A percentile compares a stretch with the other conserved stretches of the same genome.
Evolutionary conservation across 345 rosid genomes (phyloP).

Genomic region (Physaria fendleri): DNA sequence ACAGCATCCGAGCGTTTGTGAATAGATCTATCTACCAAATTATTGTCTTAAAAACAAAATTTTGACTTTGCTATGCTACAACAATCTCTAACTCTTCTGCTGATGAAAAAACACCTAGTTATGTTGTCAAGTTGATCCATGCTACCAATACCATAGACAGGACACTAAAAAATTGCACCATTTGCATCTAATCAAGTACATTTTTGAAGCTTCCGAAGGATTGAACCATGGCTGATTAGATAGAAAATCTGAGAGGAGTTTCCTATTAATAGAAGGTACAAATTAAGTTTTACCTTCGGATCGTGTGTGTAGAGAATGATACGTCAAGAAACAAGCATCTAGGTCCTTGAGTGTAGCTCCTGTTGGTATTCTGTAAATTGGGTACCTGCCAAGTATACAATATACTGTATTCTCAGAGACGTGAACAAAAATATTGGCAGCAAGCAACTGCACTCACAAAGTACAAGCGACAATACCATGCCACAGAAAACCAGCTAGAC

Average conservation of each 20-base stretch:
- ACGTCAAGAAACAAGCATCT: constrained; percentile 87
- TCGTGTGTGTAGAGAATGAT: constrained; percentile 56
- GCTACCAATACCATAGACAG: background rate
- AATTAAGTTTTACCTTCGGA: background rate
- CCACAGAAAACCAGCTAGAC: constrained; percentile 83
- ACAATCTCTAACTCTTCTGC: background rate
- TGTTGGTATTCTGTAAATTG: constrained; percentile 87
- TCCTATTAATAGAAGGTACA: background rate
- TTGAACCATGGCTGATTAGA: background rate
- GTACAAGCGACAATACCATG: constrained; percentile 42
- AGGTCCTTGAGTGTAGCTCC: constrained; percentile 79
- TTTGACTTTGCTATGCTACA: background rate
- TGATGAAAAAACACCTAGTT: constrained; percentile 11
- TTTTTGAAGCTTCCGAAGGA: background rate
- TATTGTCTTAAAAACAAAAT: background rate
- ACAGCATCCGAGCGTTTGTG: constrained; percentile 7
- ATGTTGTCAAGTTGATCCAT: background rate
- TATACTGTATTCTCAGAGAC: background rate
- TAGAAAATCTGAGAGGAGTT: background rate
- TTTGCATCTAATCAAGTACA: background rate
- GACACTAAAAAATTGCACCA: background rate
- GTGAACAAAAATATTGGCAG: background rate
- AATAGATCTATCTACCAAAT: background rate
- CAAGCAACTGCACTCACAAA: background rate
- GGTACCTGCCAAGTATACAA: constrained; percentile 43